Evolutionary conservation across 1,284 basidiomycete genomes (phyloP).

Genomic region (Puccinia triticina): DNA sequence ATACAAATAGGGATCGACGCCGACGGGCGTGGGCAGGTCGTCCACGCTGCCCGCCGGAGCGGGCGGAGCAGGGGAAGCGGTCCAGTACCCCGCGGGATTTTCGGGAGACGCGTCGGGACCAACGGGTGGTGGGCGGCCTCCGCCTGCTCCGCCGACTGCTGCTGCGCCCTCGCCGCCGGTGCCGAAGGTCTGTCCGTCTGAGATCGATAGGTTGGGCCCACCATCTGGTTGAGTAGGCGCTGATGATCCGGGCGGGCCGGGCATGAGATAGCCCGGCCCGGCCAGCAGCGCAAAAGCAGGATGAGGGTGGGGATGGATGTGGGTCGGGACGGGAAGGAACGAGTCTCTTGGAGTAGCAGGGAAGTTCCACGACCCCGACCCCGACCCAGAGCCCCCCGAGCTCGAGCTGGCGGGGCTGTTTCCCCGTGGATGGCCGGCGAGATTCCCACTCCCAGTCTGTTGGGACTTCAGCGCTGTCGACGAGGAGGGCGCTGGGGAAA

Average conservation of each 20-base stretch:
- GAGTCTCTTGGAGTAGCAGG: conserved; percentile 44
- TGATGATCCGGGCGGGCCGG: neutral
- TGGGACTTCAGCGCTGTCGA: too few species aligned
- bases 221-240: too few species aligned
- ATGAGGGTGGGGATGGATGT: neutral
- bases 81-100: neutral
- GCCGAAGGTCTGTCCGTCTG: too few species aligned
- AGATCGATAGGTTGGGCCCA: too few species aligned
- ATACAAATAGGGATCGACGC: conserved; percentile 31
- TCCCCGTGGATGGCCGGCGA: conserved; percentile 24
- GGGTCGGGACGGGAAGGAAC: neutral
- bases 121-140: too few species aligned
- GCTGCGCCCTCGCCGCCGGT: too few species aligned
- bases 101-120: too few species aligned
- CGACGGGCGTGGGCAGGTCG: conserved; percentile 6
- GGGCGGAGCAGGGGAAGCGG: too few species aligned
- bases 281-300: neutral
- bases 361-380: conserved; percentile 11
- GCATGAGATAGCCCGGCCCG: neutral
- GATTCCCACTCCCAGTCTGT: too few species aligned
- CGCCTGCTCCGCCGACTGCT: too few species aligned
- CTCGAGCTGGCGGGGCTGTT: conserved; percentile 35
- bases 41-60: conserved; percentile 1
- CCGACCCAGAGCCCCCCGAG: conserved; percentile 8
- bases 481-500: neutral